Evolutionary conservation across 495 filamentous ascomycete genomes (phyloP).

Genomic region (Chaetomium cochliodes): DNA sequence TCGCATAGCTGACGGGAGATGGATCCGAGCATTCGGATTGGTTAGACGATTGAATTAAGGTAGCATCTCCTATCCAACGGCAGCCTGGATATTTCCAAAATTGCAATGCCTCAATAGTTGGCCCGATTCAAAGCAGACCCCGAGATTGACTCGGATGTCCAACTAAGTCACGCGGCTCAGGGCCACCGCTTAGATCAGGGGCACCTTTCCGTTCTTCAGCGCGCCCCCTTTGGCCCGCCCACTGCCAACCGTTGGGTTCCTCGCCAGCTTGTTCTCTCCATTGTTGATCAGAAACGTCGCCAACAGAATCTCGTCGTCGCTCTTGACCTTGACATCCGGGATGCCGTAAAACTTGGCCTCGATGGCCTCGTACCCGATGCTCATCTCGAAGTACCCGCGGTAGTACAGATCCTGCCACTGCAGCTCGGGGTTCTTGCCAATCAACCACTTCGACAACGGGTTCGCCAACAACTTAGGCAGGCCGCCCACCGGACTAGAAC

Average conservation of each 20-base stretch:
- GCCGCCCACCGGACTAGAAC: conserved; percentile 51
- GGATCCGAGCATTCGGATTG: no score
- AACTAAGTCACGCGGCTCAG: not conserved
- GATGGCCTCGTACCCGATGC: conserved; percentile 49
- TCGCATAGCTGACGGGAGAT: no score
- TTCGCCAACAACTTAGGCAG: conserved; percentile 23
- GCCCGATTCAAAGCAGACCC: not conserved
- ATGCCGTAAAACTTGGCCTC: conserved; percentile 52
- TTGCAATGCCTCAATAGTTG: not conserved
- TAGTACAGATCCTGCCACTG: conserved; percentile 71
- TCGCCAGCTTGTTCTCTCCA: conserved; percentile 51
- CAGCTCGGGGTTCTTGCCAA: conserved; percentile 55
- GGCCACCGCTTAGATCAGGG: not conserved
- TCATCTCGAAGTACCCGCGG: conserved; percentile 60
- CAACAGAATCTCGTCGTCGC: conserved; percentile 54
- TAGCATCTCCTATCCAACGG: not conserved
- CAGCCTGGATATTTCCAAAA: not conserved
- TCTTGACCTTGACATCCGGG: conserved; percentile 43
- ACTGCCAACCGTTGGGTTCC: conserved; percentile 22
- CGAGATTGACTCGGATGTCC: not conserved
- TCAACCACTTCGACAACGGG: conserved; percentile 38
- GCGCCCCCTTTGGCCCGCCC: conserved; percentile 42
- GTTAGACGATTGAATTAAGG: no score
- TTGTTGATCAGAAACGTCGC: conserved; percentile 59
- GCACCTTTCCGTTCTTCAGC: conserved; percentile 22